These are phyloP conservation scores for Coniella vitis DNA, from an alignment of 2,329 filamentous ascomycete species.

Conservation along the genomic window DNA sequence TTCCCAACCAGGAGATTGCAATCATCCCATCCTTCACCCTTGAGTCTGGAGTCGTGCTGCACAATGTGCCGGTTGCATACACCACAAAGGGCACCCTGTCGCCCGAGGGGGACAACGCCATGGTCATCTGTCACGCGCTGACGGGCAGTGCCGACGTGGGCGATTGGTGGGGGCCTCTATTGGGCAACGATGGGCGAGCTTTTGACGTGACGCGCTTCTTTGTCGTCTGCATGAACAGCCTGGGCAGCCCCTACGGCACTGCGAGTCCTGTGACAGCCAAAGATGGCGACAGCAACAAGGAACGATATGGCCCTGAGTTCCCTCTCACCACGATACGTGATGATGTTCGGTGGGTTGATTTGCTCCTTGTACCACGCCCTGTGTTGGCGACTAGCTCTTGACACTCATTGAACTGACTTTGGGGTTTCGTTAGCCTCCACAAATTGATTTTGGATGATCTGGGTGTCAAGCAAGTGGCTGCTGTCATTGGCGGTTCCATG, in stretches of 20 bases:
- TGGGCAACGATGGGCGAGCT: conserved; percentile 69
- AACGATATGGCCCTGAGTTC: conserved; percentile 88
- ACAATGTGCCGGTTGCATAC: conserved; percentile 67
- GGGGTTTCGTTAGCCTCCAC: conserved; percentile 52
- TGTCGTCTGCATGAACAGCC: conserved; percentile 77
- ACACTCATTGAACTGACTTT: background rate
- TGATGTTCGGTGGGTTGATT: conserved; percentile 71
- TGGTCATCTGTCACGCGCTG: conserved; percentile 77
- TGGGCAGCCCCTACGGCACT: conserved; percentile 79
- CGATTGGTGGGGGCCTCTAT: conserved; percentile 83
- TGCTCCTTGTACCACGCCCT: background rate
- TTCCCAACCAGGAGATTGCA: conserved; percentile 81
- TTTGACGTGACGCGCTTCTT: conserved; percentile 83
- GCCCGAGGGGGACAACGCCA: conserved; percentile 55
- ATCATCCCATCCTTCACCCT: conserved; percentile 85
- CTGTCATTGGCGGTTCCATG: conserved; percentile 77
- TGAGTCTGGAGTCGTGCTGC: conserved; percentile 79
- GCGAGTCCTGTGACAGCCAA: conserved; percentile 86
- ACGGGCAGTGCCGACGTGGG: conserved; percentile 79
- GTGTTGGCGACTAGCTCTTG: background rate
- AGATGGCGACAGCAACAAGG: conserved; percentile 68
- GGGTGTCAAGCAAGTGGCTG: conserved; percentile 70
- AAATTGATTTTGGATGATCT: conserved; percentile 74
- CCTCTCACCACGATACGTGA: conserved; percentile 92
- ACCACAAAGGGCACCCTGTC: conserved; percentile 58